Percentiles rank a stretch among this genome's conserved stretches.
These are phyloP conservation scores for Cytidiella melzeri DNA, from an alignment of 768 basidiomycete genomes.

Conservation along the genomic window DNA sequence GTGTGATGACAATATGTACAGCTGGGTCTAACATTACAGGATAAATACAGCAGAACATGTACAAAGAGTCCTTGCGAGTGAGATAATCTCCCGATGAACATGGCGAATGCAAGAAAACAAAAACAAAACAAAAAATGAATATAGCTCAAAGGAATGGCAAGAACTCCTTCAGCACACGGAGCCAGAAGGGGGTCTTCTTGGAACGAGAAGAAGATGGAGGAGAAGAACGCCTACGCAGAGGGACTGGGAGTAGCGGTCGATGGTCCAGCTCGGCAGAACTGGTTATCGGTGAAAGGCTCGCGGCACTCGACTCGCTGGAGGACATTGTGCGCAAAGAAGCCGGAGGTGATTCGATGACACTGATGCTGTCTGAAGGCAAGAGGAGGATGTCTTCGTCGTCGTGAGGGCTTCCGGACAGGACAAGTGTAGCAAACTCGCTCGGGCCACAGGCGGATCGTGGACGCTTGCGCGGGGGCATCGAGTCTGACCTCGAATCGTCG, in stretches of 20 bases:
- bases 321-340: not conserved
- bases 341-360: not conserved
- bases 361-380: not conserved
- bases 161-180: not conserved
- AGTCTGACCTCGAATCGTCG: not conserved
- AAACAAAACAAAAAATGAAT: not conserved
- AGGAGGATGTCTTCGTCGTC: not conserved
- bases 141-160: not conserved
- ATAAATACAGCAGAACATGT: too few species aligned
- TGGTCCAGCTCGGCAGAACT: not conserved
- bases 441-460: not conserved
- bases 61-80: too few species aligned
- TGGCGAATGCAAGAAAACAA: not conserved
- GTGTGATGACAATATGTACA: too few species aligned
- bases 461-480: not conserved
- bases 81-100: not conserved
- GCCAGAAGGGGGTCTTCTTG: not conserved
- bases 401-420: not conserved
- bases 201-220: not conserved
- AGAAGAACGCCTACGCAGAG: not conserved
- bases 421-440: not conserved
- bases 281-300: not conserved
- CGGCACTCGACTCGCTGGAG: not conserved
- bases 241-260: not conserved
- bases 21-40: too few species aligned